Conservation (phyloP, 2,329 filamentous ascomycete species). For the Nigrospora osmanthi region DNA sequence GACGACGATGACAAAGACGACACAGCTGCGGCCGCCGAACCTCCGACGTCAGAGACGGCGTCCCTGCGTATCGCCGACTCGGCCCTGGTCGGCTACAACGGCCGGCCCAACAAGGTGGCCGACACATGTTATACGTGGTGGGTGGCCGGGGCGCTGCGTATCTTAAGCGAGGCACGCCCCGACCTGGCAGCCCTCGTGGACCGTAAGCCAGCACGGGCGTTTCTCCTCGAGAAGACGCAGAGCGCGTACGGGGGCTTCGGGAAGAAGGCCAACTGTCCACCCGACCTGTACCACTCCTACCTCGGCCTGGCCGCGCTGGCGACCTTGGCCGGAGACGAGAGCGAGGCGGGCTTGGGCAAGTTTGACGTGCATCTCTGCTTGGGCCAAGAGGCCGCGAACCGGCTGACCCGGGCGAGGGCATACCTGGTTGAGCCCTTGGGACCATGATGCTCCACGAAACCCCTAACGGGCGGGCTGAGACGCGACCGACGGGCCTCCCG, state of each 20-base stretch:
- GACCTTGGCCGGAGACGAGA: conserved; percentile 40
- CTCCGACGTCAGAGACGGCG: conserved; percentile 22
- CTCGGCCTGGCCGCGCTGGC: conserved; percentile 76
- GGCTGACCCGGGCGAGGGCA: conserved; percentile 38
- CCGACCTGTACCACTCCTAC: conserved; percentile 83
- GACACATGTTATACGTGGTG: conserved; percentile 98
- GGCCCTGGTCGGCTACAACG: conserved; percentile 63
- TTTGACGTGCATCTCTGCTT: conserved; percentile 74
- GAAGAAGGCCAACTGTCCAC: conserved; percentile 60
- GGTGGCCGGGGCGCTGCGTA: conserved; percentile 59
- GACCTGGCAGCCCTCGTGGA: conserved; percentile 51
- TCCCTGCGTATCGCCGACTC: conserved; percentile 22
- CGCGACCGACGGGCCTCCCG: no score
- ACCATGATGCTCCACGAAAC: not conserved
- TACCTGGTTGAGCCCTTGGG: not conserved
- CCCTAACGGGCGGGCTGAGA: no score
- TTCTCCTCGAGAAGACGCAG: conserved; percentile 78
- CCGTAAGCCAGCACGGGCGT: conserved; percentile 56
- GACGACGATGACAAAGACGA: conserved; percentile 36
- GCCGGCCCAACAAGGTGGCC: conserved; percentile 80
- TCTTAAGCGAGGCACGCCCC: conserved; percentile 43
- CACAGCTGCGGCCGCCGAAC: conserved; percentile 23
- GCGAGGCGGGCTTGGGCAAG: conserved; percentile 58
- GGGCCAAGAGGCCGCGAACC: conserved; percentile 48
- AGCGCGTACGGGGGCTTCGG: conserved; percentile 78